Percentiles rank a stretch among this genome's conserved stretches.
These are phyloP conservation scores for Asterophora lycoperdoides DNA, from an alignment of 768 basidiomycete species.

Conservation along the genomic window DNA sequence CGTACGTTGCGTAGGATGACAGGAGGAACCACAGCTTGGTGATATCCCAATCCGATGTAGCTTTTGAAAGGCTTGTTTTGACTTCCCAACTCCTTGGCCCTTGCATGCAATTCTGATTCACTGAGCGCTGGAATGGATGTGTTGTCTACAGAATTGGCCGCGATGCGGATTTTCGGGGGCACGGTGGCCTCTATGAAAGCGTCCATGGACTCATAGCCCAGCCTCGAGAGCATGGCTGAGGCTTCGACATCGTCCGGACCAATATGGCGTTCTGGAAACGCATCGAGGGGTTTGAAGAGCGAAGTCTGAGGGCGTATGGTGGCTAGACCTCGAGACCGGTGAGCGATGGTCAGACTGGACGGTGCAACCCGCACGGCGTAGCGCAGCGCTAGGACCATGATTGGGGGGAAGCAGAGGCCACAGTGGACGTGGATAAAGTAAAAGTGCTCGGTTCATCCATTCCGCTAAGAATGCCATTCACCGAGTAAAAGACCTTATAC, in stretches of 20 bases:
- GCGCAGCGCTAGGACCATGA: constrained; percentile 32
- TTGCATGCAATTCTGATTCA: constrained; percentile 76
- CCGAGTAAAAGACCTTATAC: constrained; percentile 39
- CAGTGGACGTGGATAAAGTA: constrained; percentile 24
- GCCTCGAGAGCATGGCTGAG: constrained; percentile 70
- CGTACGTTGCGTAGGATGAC: constrained; percentile 89
- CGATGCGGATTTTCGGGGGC: constrained; percentile 74
- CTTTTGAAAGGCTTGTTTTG: constrained; percentile 83
- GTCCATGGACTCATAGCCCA: constrained; percentile 88
- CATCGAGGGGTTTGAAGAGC: constrained; percentile 84
- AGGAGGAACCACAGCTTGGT: constrained; percentile 91
- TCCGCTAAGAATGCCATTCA: constrained; percentile 42
- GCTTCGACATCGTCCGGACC: constrained; percentile 86
- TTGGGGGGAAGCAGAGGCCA: constrained; percentile 16
- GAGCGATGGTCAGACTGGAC: constrained; percentile 8
- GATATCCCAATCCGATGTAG: constrained; percentile 99
- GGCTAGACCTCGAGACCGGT: constrained; percentile 37
- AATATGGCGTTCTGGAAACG: constrained; percentile 86
- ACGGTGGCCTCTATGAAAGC: constrained; percentile 82
- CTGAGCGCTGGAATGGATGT: constrained; percentile 70
- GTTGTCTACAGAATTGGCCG: constrained; percentile 56
- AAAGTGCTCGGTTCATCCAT: constrained; percentile 12
- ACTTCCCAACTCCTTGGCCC: constrained; percentile 72
- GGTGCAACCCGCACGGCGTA: constrained; percentile 21
- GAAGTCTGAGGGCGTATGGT: constrained; percentile 56